Base-by-base conservation (phyloP, 768 basidiomycete genomes). In the Trametes meyenii region DNA sequence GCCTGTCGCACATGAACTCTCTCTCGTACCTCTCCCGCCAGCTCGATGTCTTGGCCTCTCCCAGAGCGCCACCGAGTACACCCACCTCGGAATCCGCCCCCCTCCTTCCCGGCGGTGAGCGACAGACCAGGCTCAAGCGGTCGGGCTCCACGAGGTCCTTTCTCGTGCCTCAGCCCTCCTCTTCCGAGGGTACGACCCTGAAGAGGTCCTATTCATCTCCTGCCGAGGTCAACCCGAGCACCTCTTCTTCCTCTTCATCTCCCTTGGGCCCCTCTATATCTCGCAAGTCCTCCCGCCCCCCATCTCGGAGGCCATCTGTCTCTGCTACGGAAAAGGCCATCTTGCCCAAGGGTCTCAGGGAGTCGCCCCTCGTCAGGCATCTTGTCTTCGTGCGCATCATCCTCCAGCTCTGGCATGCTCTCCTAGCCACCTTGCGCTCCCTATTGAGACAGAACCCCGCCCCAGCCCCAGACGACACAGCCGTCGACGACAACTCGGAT, bases 1-100 rank as follows among this genome's bases (percentile, higher is more conserved):
- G 62, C 58, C 61, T 66, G 60, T 52, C 67, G 40, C 61, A 65
- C 33, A 94, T 94, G 92, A 93, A 94, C 78, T 89, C 89, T 68
- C 84, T 94, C 69, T 80, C 83, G 17, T 87, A 90, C 76, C 80
- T 94, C 63, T 90, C 92, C 66, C 87, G 88, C 71, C 88, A 91
- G 73, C 86, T 92, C 80, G 90, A 94, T 77, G 85, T 84, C 63
- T 77, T 90, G 66, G 86, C 87, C 60, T 76, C 85, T 8, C 73
- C 86, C 50, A 80, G 79, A 67, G 79, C 85, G 44, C 83, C 85
- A 26, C 83, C 87, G 16, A 81, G 84, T 40, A 83, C 86, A 0
- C 83, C 85, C 44, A 74, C 77, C 46, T 68, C 75, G 46, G 77
- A 80, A 26, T 72, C 72, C 24, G 55, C 71, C 7, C 65, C 74